Evolutionary conservation across 2,329 filamentous ascomycete genomes (phyloP).

Genomic region (Aspergillus viridinutans): DNA sequence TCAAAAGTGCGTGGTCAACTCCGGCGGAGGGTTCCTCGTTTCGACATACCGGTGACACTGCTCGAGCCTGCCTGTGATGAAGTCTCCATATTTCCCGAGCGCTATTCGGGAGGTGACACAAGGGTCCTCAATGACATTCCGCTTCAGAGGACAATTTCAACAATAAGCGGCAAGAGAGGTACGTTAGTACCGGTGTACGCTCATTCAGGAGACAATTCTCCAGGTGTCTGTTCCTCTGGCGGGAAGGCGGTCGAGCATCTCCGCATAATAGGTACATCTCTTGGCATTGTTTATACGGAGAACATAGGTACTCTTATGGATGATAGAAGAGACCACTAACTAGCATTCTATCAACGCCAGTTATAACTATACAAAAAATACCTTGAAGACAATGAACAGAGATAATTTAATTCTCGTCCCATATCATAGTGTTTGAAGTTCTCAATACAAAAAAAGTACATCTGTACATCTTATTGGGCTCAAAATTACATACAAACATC

Average conservation of each 20-base stretch:
- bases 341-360: too few relatives aligned
- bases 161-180: not conserved
- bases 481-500: not conserved
- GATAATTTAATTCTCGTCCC: not conserved
- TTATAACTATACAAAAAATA: not conserved
- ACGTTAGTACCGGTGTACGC: not conserved
- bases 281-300: not conserved
- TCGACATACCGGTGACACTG: constrained; percentile 64
- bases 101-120: constrained; percentile 19
- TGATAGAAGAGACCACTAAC: not conserved
- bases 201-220: not conserved
- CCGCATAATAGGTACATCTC: not conserved
- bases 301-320: too few relatives aligned
- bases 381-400: not conserved
- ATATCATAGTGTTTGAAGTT: not conserved
- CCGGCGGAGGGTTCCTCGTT: not conserved
- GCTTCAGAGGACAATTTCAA: constrained; percentile 6
- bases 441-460: not conserved
- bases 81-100: constrained; percentile 38
- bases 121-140: constrained; percentile 25
- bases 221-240: not conserved
- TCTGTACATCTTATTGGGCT: not conserved
- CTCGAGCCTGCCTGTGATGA: constrained; percentile 56
- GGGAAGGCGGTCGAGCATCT: constrained; percentile 6
- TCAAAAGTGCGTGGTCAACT: not conserved